These are phyloP conservation scores for Zygosaccharomyces pseudobailii DNA, from an alignment of 1,139 yeast genomes.

Conservation along the genomic window DNA sequence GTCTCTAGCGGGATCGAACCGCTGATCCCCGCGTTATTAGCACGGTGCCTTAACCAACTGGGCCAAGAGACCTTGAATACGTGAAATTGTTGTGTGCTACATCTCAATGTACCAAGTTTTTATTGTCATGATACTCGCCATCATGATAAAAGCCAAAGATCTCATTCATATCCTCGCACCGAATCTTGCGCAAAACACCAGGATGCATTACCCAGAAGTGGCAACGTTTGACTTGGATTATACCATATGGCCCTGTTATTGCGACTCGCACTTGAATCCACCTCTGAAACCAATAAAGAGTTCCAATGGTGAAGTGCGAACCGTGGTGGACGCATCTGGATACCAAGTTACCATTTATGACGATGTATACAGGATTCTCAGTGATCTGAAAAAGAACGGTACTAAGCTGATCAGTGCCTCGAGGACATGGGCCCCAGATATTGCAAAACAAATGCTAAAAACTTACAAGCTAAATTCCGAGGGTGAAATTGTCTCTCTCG, in stretches of 20 bases:
- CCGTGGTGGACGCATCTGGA: constrained; percentile 43
- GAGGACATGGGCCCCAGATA: constrained; percentile 54
- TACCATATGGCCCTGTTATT: constrained; percentile 55
- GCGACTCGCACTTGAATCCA: constrained; percentile 50
- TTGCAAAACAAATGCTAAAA: constrained; percentile 48
- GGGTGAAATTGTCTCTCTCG: constrained; percentile 23
- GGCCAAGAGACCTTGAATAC: constrained; percentile 34
- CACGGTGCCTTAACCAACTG: constrained; percentile 36
- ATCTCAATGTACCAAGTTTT: too few species aligned
- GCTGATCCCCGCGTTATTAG: constrained; percentile 36
- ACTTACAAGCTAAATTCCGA: constrained; percentile 41
- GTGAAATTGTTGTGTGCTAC: too few species aligned
- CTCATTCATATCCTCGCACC: not conserved
- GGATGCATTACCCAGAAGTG: constrained; percentile 44
- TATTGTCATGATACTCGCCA: not conserved
- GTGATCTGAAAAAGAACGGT: constrained; percentile 41
- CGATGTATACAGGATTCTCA: constrained; percentile 51
- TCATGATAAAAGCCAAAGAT: not conserved
- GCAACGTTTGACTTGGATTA: constrained; percentile 63
- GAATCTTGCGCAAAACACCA: not conserved
- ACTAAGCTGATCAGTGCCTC: constrained; percentile 53
- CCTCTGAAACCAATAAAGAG: constrained; percentile 38
- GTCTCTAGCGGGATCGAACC: constrained; percentile 36
- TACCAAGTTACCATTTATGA: constrained; percentile 43
- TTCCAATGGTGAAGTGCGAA: constrained; percentile 28